phyloP scores from a whole-genome alignment of 2,329 filamentous ascomycete genomes.

The Penicillium thymicola region DNA sequence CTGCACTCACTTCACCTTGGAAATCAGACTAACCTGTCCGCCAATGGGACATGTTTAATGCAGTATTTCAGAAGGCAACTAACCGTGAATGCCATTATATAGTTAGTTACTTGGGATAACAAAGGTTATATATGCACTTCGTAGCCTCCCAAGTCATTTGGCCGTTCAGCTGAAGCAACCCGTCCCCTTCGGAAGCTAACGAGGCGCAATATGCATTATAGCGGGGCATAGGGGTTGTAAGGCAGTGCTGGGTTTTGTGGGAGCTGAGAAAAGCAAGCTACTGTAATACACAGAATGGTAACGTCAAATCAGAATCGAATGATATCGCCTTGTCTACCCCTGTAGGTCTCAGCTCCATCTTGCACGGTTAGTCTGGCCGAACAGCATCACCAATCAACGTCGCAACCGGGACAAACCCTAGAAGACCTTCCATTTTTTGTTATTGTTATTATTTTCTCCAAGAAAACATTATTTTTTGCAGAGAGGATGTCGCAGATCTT shows the following conservation, averaged over 20 bases:
- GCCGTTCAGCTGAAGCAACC: neutral
- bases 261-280: conserved; percentile 4
- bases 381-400: conserved; percentile 14
- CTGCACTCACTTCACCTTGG: neutral
- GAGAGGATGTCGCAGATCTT: neutral
- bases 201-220: neutral
- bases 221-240: neutral
- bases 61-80: neutral
- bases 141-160: neutral
- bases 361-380: conserved; percentile 11
- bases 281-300: too few relatives aligned
- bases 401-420: neutral
- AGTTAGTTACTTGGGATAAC: neutral
- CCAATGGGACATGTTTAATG: neutral
- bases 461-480: neutral
- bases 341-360: conserved; percentile 5
- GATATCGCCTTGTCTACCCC: neutral
- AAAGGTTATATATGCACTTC: neutral
- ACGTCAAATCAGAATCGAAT: conserved; percentile 4
- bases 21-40: neutral
- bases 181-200: neutral
- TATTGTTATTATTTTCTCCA: neutral
- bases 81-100: neutral
- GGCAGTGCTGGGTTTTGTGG: neutral
- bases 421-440: neutral